phyloP scores from a whole-genome alignment of 2,329 filamentous ascomycete species.

The Sclerotinia trifoliorum region DNA sequence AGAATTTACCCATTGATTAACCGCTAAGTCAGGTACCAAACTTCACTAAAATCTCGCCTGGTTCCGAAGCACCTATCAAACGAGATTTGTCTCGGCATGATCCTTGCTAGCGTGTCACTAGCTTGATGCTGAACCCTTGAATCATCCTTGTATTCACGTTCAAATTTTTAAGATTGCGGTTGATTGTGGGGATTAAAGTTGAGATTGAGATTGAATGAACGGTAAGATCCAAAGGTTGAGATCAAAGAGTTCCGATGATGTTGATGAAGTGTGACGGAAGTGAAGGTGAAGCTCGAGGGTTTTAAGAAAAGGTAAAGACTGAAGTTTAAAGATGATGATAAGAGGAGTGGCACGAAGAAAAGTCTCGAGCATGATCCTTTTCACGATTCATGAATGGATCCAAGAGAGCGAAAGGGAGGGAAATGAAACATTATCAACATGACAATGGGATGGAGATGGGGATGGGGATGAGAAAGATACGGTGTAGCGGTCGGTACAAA shows the following conservation, averaged over 20 bases:
- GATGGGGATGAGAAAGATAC: constrained; percentile 1
- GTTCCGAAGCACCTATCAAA: constrained; percentile 9
- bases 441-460: background rate
- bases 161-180: constrained; percentile 14
- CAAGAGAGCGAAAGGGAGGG: no score
- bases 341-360: background rate
- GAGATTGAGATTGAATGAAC: background rate
- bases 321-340: no score
- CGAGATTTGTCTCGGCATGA: background rate
- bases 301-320: background rate
- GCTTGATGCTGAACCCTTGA: background rate
- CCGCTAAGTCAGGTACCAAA: constrained; percentile 1
- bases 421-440: background rate
- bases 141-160: constrained; percentile 1
- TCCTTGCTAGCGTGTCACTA: background rate
- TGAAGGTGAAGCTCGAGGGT: background rate
- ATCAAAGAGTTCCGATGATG: background rate
- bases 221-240: background rate
- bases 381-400: no score
- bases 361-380: no score
- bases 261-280: background rate
- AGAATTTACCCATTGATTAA: background rate
- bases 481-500: background rate
- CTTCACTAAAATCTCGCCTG: background rate
- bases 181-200: constrained; percentile 15